Conservation (phyloP, 768 basidiomycete species). For the Rhodocollybia butyracea region DNA sequence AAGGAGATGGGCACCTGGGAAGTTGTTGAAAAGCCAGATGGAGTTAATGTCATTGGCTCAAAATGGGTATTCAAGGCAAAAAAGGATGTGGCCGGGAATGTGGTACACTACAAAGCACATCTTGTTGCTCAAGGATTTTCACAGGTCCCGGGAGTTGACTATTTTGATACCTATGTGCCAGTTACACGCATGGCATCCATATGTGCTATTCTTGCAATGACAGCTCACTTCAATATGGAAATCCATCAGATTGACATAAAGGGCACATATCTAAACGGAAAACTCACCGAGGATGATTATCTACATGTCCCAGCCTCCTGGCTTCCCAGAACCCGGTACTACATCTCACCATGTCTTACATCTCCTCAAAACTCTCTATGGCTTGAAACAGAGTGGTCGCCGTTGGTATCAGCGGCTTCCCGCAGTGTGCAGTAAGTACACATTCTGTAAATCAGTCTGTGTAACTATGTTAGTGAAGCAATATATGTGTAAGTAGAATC, state of each 20-base stretch:
- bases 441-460: no score
- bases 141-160: constrained; percentile 30
- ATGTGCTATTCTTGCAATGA: constrained; percentile 18
- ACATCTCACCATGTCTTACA: neutral
- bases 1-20: constrained; percentile 18
- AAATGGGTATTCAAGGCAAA: constrained; percentile 28
- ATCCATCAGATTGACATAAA: constrained; percentile 31
- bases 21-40: constrained; percentile 11
- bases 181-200: constrained; percentile 7
- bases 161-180: constrained; percentile 19
- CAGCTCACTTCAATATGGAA: constrained; percentile 22
- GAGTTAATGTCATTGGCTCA: constrained; percentile 10
- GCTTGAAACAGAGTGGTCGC: no score
- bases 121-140: constrained; percentile 32
- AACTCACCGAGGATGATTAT: constrained; percentile 24
- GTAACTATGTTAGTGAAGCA: no score
- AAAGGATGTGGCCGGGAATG: constrained; percentile 20
- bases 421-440: no score
- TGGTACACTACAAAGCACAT: constrained; percentile 26
- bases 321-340: constrained; percentile 8
- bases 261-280: constrained; percentile 25
- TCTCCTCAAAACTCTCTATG: constrained; percentile 8
- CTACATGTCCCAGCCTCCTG: constrained; percentile 30
- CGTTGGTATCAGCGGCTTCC: no score
- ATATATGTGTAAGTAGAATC: no score